Conservation (phyloP, 495 filamentous ascomycete species). For the Saxophila tyrrhenica region DNA sequence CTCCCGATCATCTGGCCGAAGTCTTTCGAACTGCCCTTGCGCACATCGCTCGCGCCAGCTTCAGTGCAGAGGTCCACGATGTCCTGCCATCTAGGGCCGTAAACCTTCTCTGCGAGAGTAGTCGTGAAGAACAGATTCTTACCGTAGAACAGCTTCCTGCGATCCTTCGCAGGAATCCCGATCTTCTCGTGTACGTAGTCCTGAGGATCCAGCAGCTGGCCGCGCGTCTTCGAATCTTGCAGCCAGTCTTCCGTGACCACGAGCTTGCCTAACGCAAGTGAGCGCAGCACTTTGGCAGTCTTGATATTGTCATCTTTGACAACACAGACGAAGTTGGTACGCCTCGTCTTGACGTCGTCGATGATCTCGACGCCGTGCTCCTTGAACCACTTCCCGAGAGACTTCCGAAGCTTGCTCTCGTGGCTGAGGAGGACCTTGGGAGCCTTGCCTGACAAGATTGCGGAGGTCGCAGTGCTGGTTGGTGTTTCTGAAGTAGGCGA, state of each 20-base stretch:
- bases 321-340: conserved; percentile 13
- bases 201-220: conserved; percentile 4
- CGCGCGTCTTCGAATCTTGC: background rate
- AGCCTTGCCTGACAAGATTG: background rate
- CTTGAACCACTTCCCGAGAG: background rate
- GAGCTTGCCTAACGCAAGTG: conserved; percentile 1
- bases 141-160: conserved; percentile 3
- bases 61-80: conserved; percentile 8
- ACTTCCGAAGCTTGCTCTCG: background rate
- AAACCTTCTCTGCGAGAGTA: background rate
- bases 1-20: background rate
- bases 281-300: conserved; percentile 11
- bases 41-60: conserved; percentile 7
- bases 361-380: background rate
- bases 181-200: conserved; percentile 9
- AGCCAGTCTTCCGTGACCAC: conserved; percentile 15
- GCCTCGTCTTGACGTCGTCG: background rate
- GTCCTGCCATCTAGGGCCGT: conserved; percentile 5
- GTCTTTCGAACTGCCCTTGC: conserved; percentile 2
- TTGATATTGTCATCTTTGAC: background rate
- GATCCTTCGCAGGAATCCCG: background rate
- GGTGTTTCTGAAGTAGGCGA: background rate
- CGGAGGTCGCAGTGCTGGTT: background rate
- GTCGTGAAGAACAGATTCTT: conserved; percentile 10
- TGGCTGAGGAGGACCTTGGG: background rate